Percentiles rank a stretch among this genome's conserved stretches.
Conservation (phyloP, 495 filamentous ascomycete genomes). For the Tuber microsphaerosporum region DNA sequence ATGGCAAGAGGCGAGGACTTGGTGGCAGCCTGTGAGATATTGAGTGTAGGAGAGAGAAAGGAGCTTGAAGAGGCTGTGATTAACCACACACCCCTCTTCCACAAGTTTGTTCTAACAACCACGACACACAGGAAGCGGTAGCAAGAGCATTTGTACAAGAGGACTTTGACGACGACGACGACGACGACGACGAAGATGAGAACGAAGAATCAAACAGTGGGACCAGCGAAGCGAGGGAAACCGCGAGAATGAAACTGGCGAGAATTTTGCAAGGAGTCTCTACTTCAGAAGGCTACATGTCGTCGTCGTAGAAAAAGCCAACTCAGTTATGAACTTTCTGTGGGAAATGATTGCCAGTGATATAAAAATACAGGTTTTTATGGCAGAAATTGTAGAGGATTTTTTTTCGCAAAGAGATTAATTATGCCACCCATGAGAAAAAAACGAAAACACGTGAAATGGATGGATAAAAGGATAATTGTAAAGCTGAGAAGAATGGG, state of each 20-base stretch:
- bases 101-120: conserved; percentile 6
- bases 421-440: not conserved
- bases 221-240: conserved; percentile 1
- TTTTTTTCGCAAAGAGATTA: not conserved
- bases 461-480: not conserved
- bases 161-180: conserved; percentile 31
- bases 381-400: not conserved
- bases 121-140: conserved; percentile 14
- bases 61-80: conserved; percentile 57
- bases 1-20: conserved; percentile 68
- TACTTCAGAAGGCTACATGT: conserved; percentile 17
- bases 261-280: conserved; percentile 26
- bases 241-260: conserved; percentile 25
- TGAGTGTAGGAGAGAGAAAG: conserved; percentile 54
- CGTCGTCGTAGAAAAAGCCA: conserved; percentile 5
- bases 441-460: not conserved
- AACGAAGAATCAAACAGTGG: conserved; percentile 3
- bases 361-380: not conserved
- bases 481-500: not conserved
- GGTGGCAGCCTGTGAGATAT: conserved; percentile 58
- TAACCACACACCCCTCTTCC: not conserved
- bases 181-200: conserved; percentile 7
- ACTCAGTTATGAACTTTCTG: not conserved
- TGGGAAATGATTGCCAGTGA: not conserved
- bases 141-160: conserved; percentile 26